A percentile compares a stretch with the other conserved stretches of the same genome.
Evolutionary conservation across 2,329 filamentous ascomycete genomes (phyloP).

Genomic region (Macrophomina tecta): DNA sequence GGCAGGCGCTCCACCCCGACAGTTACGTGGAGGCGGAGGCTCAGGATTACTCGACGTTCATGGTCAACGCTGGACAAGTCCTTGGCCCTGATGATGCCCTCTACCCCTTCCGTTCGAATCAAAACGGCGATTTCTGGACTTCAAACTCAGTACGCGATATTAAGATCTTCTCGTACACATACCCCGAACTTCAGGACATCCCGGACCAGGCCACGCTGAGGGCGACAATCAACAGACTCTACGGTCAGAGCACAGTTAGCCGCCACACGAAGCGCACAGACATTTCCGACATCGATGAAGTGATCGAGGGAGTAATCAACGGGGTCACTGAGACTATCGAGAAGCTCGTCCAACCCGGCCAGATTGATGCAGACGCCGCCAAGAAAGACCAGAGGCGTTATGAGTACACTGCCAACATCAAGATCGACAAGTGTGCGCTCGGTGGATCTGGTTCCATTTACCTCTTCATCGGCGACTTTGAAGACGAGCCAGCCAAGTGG

Average conservation of each 20-base stretch:
- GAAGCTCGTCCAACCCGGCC: conserved; percentile 27
- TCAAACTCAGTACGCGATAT: conserved; percentile 67
- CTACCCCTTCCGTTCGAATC: conserved; percentile 69
- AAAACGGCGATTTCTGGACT: conserved; percentile 69
- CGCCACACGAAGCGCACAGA: conserved; percentile 32
- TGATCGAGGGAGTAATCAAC: conserved; percentile 7
- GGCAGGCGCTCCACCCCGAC: conserved; percentile 74
- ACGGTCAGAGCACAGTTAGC: conserved; percentile 53
- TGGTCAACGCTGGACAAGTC: conserved; percentile 59
- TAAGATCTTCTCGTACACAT: conserved; percentile 73
- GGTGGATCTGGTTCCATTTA: conserved; percentile 68
- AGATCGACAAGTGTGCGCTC: conserved; percentile 65
- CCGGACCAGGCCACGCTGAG: conserved; percentile 49
- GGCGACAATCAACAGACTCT: conserved; percentile 65
- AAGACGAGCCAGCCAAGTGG: conserved; percentile 56
- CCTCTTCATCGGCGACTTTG: conserved; percentile 68
- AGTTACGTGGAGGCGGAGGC: conserved; percentile 67
- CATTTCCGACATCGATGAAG: not conserved
- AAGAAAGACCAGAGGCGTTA: conserved; percentile 50
- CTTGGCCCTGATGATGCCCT: conserved; percentile 61
- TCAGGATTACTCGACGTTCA: conserved; percentile 65
- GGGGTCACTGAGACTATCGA: conserved; percentile 28
- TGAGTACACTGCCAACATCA: conserved; percentile 73
- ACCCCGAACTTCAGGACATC: conserved; percentile 65
- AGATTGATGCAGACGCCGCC: conserved; percentile 37